phyloP scores from a whole-genome alignment of 139 green algal genomes.

The Pleodorina starrii region DNA sequence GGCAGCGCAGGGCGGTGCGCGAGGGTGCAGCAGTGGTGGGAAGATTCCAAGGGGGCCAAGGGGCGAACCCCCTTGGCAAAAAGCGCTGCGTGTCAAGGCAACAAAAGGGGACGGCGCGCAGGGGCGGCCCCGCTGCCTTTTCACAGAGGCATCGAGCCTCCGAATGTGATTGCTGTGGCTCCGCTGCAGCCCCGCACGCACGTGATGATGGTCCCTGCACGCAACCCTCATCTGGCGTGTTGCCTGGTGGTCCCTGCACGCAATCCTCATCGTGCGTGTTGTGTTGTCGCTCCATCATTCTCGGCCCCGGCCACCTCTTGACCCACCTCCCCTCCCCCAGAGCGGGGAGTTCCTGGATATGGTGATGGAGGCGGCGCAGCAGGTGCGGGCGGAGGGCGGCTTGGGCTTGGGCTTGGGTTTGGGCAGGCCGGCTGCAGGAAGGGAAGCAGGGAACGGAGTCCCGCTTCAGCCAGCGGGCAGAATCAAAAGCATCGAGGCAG shows the following conservation, averaged over 20 bases:
- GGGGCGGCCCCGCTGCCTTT: no score
- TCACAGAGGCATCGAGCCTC: neutral
- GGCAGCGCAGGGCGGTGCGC: neutral
- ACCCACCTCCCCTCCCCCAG: neutral
- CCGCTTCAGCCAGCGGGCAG: neutral
- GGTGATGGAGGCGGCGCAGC: conserved; percentile 55
- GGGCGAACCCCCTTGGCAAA: neutral
- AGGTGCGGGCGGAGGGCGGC: conserved; percentile 38
- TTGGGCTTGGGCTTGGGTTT: no score
- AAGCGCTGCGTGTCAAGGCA: neutral
- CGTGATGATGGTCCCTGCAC: neutral
- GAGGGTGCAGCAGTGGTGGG: no score
- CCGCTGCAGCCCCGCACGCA: neutral
- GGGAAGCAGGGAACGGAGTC: neutral
- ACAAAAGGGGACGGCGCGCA: neutral
- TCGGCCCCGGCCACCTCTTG: neutral
- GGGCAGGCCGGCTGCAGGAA: neutral
- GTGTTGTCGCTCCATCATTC: neutral
- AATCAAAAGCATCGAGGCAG: neutral
- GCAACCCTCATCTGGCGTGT: neutral
- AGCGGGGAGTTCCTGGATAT: conserved; percentile 70
- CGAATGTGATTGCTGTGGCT: neutral
- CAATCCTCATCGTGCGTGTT: no score
- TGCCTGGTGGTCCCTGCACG: neutral
- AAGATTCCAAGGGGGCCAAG: neutral